Evolutionary conservation across 2,329 filamentous ascomycete genomes (phyloP), one percentile per base, ranked within the genome.

Genomic region (Raffaelea albimanens): DNA sequence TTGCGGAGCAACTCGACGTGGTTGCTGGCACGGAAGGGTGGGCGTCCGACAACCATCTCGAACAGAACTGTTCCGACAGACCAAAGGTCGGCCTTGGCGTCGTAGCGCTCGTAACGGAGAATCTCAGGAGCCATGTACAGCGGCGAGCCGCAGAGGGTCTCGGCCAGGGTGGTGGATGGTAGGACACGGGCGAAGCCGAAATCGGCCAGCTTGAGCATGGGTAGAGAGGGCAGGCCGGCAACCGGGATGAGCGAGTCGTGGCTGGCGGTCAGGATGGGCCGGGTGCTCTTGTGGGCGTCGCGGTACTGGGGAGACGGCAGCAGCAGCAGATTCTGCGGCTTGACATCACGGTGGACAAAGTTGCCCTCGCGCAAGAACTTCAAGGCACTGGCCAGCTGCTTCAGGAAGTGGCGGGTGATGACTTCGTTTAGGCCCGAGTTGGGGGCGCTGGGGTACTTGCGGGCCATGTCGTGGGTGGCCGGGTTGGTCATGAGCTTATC

Each of bases 61-160:
- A 88, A 95, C 21, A 95, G 70, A 9, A 98, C 93, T 18, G 93
- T 95, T 44, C 93, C 93, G 31, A 96, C 88, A 20, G 93, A 98
- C 93, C 93, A 98, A 31, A 98, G 70, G 68, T 98, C 93, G 42
- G 90, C 91, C 65, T 95, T 95, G 53, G 91, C 88, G 67, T 95
- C 91, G 64, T 98, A 98, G 60, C 91, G 91, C 64, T 98, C 90
- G 59, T 97, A 98, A 50, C 90, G 83, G 52, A 98, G 72, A 54
- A 98, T 98, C 68, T 98, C 93, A 4, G 93, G 93, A 0, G 93
- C 93, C 93, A 98, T 98, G 69, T 98, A 98, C 22, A 98, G 72
- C 10, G 93, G 93, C 13, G 93, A 97, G 18, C 93, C 93, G 64
- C 93, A 98, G 0, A 98, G 78, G 0, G 93, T 98, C 63, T 98